These are phyloP conservation scores for Diplodia mutila DNA, from an alignment of 2,329 filamentous ascomycete genomes.

Conservation along the genomic window DNA sequence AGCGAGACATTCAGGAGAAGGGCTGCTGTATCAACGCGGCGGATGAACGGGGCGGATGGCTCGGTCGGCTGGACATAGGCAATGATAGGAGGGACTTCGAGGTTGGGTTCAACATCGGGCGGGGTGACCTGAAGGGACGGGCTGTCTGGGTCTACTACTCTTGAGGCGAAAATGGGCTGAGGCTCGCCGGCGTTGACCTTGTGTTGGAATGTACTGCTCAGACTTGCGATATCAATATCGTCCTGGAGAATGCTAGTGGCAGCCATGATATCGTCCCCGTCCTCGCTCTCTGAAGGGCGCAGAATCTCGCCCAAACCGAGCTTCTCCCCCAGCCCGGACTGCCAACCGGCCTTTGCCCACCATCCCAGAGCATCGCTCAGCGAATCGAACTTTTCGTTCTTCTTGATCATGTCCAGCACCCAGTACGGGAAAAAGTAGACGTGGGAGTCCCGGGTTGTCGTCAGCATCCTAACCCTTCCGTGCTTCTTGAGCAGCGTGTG, in stretches of 20 bases:
- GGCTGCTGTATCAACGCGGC: slow-evolving; percentile 85
- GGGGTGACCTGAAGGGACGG: slow-evolving; percentile 33
- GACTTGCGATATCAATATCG: slow-evolving; percentile 57
- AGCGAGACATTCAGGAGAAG: slow-evolving; percentile 82
- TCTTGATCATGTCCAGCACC: slow-evolving; percentile 80
- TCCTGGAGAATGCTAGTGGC: slow-evolving; percentile 48
- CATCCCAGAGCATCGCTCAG: slow-evolving; percentile 89
- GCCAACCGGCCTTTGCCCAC: slow-evolving; percentile 96
- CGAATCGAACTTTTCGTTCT: slow-evolving; percentile 81
- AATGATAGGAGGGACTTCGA: slow-evolving; percentile 72
- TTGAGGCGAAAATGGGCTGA: slow-evolving; percentile 38
- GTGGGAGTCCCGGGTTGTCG: slow-evolving; percentile 85
- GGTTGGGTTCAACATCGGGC: slow-evolving; percentile 32
- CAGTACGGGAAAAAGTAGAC: slow-evolving; percentile 93
- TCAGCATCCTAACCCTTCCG: slow-evolving; percentile 77
- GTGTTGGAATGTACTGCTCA: slow-evolving; percentile 53
- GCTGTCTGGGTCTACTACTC: slow-evolving; percentile 39
- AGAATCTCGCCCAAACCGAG: slow-evolving; percentile 72
- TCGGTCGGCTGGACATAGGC: slow-evolving; percentile 77
- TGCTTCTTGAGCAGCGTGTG: slow-evolving; percentile 76
- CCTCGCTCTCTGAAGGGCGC: slow-evolving; percentile 50
- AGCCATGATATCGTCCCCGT: slow-evolving; percentile 33
- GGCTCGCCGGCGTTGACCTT: slow-evolving; percentile 9
- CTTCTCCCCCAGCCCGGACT: slow-evolving; percentile 77
- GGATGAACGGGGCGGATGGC: slow-evolving; percentile 67